phyloP scores from a whole-genome alignment of 2,329 filamentous ascomycete genomes.

The Colletotrichum tabaci region DNA sequence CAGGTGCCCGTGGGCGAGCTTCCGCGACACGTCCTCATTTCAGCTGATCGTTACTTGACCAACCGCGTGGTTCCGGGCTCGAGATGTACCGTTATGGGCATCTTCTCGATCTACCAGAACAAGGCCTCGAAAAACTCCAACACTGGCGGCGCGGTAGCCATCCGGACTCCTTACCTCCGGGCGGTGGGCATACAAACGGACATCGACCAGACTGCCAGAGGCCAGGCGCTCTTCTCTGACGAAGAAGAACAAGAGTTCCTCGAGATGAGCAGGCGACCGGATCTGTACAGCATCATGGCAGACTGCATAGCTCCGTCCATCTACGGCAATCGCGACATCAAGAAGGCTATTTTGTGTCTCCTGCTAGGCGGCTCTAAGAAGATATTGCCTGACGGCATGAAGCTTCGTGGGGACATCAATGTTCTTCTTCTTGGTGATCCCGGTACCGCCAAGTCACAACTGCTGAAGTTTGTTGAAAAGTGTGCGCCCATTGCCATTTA shows the following conservation, averaged over 20 bases:
- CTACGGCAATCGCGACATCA: constrained; percentile 96
- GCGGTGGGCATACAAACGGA: constrained; percentile 94
- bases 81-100: constrained; percentile 94
- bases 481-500: constrained; percentile 98
- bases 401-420: constrained; percentile 96
- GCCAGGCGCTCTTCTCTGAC: constrained; percentile 87
- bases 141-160: constrained; percentile 87
- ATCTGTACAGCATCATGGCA: constrained; percentile 92
- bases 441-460: constrained; percentile 97
- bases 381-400: constrained; percentile 97
- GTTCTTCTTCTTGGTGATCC: constrained; percentile 96
- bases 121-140: constrained; percentile 86
- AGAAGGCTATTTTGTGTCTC: constrained; percentile 95
- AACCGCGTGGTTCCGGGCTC: constrained; percentile 97
- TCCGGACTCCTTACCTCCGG: constrained; percentile 93
- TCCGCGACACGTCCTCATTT: constrained; percentile 93
- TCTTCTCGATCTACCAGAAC: constrained; percentile 97
- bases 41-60: constrained; percentile 94
- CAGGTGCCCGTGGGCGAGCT: constrained; percentile 97
- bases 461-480: constrained; percentile 97
- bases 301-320: constrained; percentile 97
- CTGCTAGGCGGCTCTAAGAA: constrained; percentile 97
- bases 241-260: constrained; percentile 97
- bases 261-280: constrained; percentile 89
- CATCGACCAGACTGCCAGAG: constrained; percentile 89